Evolutionary conservation across 73 alveolate genomes (phyloP), one percentile per base, ranked within the genome.

Genomic region (Halteria grandinella): DNA sequence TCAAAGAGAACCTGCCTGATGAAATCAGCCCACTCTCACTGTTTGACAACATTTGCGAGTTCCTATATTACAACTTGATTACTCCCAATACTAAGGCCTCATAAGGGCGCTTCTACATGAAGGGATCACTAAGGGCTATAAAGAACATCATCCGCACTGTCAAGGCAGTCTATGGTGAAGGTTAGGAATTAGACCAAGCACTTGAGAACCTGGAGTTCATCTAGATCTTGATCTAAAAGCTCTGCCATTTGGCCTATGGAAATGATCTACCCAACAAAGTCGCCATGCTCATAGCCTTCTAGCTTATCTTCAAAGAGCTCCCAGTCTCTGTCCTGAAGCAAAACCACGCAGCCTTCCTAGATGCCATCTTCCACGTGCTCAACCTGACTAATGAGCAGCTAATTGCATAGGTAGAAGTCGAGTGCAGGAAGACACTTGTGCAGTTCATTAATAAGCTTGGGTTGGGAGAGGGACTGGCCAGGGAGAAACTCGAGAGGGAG

Each of bases 181-280:
- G n/a, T n/a, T n/a, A n/a, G n/a, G 53, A 77, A 8, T 36, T 54
- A 48, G 62, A 33, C 32, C 18, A 66, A 28, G 47, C 66, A 28
- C 31, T 52, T 40, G 64, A 48, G 15, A 62, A 47, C 29, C 62
- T 77, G 1, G 88, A 77, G 25, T 58, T 77, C n/a, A 18, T 77
- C 2, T 41, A 62, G 40, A 12, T 60, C 21, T 29, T 77, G 34
- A 62, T 54, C 49, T n/a, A 60, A 31, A 77, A 77, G 75, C 59
- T 77, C 25, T 77, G 88, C 74, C 88, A 77, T 33, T 34, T 77
- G 55, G 32, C 81, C 40, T 77, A 77, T 39, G 80, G 59, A 1
- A 20, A 59, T 2, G 88, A 77, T 39, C 12, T 77, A 25, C 88
- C 88, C 37, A 77, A 77, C 36, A 60, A 69, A 48, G 88, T 58